phyloP scores from a whole-genome alignment of 106 monocot species.

The Allium sativum region DNA sequence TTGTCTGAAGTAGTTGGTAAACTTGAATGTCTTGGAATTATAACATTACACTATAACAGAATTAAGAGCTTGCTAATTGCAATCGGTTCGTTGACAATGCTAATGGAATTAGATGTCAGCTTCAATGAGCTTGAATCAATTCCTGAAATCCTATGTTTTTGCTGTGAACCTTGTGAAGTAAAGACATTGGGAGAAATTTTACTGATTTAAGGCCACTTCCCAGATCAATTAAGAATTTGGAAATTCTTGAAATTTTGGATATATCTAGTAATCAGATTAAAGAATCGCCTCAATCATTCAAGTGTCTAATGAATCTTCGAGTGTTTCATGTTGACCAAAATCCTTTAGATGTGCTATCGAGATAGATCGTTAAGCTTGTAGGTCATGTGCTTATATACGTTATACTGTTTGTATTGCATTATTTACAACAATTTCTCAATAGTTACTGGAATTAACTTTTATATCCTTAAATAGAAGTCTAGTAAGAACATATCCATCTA shows the following conservation, averaged over 20 bases:
- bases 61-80: constrained; percentile 73
- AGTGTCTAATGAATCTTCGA: constrained; percentile 52
- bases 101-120: constrained; percentile 75
- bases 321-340: constrained; percentile 69
- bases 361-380: constrained; percentile 65
- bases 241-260: constrained; percentile 87
- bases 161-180: constrained; percentile 60
- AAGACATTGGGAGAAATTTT: constrained; percentile 72
- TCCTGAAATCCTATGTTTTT: constrained; percentile 80
- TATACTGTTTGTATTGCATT: not conserved
- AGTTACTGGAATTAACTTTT: too few species aligned
- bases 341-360: constrained; percentile 81
- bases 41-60: constrained; percentile 85
- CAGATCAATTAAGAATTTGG: constrained; percentile 77
- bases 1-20: constrained; percentile 87
- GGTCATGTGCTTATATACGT: constrained; percentile 54
- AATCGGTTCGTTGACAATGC: constrained; percentile 48
- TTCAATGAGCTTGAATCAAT: constrained; percentile 86
- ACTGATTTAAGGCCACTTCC: constrained; percentile 76
- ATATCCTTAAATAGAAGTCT: too few species aligned
- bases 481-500: too few species aligned
- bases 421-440: too few species aligned
- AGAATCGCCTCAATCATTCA: constrained; percentile 67
- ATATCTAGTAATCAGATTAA: constrained; percentile 89
- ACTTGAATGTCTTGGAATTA: constrained; percentile 56